Percentiles rank a stretch among this genome's conserved stretches.
Evolutionary conservation across 2,329 filamentous ascomycete genomes (phyloP).

Genomic region (Neonectria hederae): DNA sequence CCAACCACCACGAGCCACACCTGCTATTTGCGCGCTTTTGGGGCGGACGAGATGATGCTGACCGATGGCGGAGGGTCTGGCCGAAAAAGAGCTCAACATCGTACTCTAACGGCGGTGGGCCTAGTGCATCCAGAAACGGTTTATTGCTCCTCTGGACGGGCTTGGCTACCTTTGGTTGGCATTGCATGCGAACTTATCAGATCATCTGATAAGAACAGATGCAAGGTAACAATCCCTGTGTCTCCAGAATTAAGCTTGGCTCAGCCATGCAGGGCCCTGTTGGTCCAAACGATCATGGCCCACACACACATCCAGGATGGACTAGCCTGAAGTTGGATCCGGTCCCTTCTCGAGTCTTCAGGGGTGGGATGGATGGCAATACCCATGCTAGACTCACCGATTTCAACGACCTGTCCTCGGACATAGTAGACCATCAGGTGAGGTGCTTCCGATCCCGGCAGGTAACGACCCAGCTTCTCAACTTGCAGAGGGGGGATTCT

Average conservation of each 20-base stretch:
- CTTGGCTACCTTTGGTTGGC: background rate
- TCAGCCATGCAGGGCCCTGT: background rate
- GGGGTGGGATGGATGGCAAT: background rate
- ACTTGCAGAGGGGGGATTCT: background rate
- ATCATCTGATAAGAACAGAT: conserved; percentile 41
- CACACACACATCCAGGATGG: background rate
- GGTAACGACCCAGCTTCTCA: background rate
- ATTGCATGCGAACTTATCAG: conserved; percentile 24
- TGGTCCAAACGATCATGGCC: background rate
- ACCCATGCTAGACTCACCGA: background rate
- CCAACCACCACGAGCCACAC: conserved; percentile 1
- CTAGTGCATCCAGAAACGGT: conserved; percentile 9
- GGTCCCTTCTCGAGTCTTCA: background rate
- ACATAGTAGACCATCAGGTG: background rate
- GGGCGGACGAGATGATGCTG: background rate
- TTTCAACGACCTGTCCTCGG: background rate
- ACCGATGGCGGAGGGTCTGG: conserved; percentile 1
- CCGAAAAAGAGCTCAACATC: conserved; percentile 1
- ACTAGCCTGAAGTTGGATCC: background rate
- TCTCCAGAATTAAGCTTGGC: conserved; percentile 22
- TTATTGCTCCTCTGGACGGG: conserved; percentile 2
- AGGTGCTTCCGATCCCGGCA: background rate
- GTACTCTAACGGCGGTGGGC: background rate
- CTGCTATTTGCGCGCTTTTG: conserved; percentile 21
- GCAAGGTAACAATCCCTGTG: background rate